Evolutionary conservation across 345 rosid genomes (phyloP), one percentile per base, ranked within the genome.

Genomic region (Linum usitatissimum): DNA sequence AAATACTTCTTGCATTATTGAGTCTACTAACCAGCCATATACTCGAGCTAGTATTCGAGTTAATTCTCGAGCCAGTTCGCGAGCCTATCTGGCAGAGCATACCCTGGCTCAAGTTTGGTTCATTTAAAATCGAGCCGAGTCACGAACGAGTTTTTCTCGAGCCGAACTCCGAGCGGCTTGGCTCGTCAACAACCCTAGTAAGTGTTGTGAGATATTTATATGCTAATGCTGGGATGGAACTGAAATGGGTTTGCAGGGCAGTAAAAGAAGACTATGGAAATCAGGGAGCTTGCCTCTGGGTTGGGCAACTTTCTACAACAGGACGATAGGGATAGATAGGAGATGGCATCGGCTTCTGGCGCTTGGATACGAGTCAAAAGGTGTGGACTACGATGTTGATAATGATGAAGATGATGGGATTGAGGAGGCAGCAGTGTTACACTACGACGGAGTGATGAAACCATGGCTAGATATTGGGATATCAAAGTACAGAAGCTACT

Each of bases 391-490:
- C 5, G 38, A 34, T 34, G 38, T 1, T 3, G 38, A 34, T 34
- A 34, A 34, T 34, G 38, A 30, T 18, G 53, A 3, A 2, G 65
- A 34, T 31, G 71, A 64, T 2, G 51, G 51, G 51, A 64, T 72
- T 38, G 62, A 72, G 21, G 17, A 48, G 39, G 76, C 71, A 30
- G 66, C 62, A 17, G 76, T 72, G 12, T 58, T 72, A 23, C 76
- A 68, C 64, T 68, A 72, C 8, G 71, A 72, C n/a, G 76, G 76
- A 64, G 72, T 72, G 38, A 55, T n/a, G 71, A 72, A 72, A 64
- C 72, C 76, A 23, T 72, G 76, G 76, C 30, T 64, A 42, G 69
- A 72, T 55, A 72, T 72, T 14, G 63, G 68, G 8, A 18, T 55
- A 8, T 39, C 65, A 14, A 64, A 31, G 67, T 67, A 63, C 19